Evolutionary conservation across 129 eudicot species (phyloP).

Genomic region (Helichrysum umbraculigerum): DNA sequence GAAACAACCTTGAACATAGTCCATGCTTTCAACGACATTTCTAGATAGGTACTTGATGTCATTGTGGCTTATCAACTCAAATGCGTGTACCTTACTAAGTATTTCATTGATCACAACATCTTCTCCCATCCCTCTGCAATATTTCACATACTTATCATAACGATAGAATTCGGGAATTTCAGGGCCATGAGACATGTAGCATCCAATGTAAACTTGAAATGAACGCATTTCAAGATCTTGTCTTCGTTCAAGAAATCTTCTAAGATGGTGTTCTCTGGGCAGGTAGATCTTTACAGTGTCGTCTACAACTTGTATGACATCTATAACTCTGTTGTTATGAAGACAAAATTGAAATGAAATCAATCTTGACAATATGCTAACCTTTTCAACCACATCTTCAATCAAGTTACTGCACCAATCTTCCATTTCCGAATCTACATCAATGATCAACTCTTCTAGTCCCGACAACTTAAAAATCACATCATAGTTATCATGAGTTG

Average conservation of each 20-base stretch:
- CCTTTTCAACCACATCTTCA: constrained; percentile 32
- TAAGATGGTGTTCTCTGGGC: constrained; percentile 26
- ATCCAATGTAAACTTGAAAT: constrained; percentile 39
- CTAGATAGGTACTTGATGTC: constrained; percentile 26
- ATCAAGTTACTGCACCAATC: constrained; percentile 27
- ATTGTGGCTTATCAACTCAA: constrained; percentile 33
- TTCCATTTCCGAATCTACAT: constrained; percentile 22
- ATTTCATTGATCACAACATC: constrained; percentile 17
- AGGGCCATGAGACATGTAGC: constrained; percentile 19
- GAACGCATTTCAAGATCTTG: constrained; percentile 14
- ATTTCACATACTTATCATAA: constrained; percentile 35
- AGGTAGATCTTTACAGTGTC: constrained; percentile 29
- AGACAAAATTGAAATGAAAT: constrained; percentile 29
- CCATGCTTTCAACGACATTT: constrained; percentile 20
- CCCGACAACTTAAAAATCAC: constrained; percentile 20
- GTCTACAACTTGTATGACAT: constrained; percentile 32
- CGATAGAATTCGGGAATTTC: constrained; percentile 24
- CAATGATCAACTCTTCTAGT: constrained; percentile 41
- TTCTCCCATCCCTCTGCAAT: constrained; percentile 19
- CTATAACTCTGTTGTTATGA: constrained; percentile 18
- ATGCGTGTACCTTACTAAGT: constrained; percentile 25
- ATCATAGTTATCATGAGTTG: constrained; percentile 31
- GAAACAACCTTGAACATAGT: constrained; percentile 34
- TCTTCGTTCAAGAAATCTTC: constrained; percentile 22
- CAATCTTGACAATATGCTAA: constrained; percentile 10